phyloP scores from a whole-genome alignment of 768 basidiomycete species.

The Lentinula aciculospora region DNA sequence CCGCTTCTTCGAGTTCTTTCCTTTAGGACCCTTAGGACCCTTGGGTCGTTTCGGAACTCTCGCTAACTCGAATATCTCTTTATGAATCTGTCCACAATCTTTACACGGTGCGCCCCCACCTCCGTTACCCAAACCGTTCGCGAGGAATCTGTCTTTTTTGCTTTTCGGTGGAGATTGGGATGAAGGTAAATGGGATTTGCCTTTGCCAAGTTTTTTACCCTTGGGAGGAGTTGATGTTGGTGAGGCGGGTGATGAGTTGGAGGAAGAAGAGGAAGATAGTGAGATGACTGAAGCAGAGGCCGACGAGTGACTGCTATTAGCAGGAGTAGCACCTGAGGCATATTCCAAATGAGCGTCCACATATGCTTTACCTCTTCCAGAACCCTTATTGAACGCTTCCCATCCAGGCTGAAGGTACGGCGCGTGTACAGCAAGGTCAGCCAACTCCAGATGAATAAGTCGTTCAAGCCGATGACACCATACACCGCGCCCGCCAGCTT shows the following conservation, averaged over 20 bases:
- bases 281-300: slow-evolving; percentile 2
- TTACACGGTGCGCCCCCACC: slow-evolving; percentile 25
- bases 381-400: slow-evolving; percentile 24
- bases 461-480: slow-evolving; percentile 77
- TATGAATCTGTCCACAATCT: slow-evolving; percentile 49
- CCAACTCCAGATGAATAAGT: slow-evolving; percentile 75
- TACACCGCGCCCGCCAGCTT: slow-evolving; percentile 53
- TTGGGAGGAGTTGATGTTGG: not conserved
- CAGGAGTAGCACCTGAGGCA: not conserved
- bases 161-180: not conserved
- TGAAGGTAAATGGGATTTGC: not conserved
- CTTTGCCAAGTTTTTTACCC: not conserved
- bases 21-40: not conserved
- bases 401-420: slow-evolving; percentile 57
- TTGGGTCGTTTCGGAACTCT: slow-evolving; percentile 41
- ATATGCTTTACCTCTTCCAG: slow-evolving; percentile 11
- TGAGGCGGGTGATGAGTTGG: not conserved
- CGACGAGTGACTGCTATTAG: not conserved
- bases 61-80: slow-evolving; percentile 75
- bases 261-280: not conserved
- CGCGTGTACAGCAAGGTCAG: slow-evolving; percentile 54
- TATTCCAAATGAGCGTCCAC: slow-evolving; percentile 11
- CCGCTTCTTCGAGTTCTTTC: not conserved
- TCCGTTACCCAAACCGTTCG: slow-evolving; percentile 16
- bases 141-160: slow-evolving; percentile 5